Conservation (phyloP, 208 protist species). For the Leishmania major region DNA sequence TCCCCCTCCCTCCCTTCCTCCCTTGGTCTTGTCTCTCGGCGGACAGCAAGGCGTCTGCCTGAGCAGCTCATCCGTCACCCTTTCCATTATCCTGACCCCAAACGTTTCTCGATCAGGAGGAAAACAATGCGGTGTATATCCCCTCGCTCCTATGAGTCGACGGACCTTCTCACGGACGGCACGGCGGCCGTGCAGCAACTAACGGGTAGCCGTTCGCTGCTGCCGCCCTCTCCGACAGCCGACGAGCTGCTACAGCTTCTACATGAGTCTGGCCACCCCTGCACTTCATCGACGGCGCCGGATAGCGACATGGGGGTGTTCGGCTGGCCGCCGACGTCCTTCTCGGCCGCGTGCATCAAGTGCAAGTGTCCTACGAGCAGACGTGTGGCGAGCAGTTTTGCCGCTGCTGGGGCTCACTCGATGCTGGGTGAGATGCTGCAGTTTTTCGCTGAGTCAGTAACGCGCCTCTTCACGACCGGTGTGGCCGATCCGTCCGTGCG, state of each 20-base stretch:
- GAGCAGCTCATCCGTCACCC: neutral
- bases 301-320: neutral
- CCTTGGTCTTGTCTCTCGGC: neutral
- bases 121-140: conserved; percentile 18
- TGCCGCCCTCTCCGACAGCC: conserved; percentile 37
- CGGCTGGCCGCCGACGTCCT: neutral
- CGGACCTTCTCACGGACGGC: conserved; percentile 2
- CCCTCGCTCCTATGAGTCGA: conserved; percentile 1
- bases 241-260: conserved; percentile 30
- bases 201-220: conserved; percentile 29
- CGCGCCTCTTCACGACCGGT: conserved; percentile 56
- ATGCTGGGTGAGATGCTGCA: conserved; percentile 61
- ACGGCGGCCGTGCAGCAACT: conserved; percentile 32
- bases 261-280: conserved; percentile 11
- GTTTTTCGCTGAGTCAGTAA: conserved; percentile 51
- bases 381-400: conserved; percentile 60
- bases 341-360: neutral
- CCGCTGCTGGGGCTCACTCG: conserved; percentile 62
- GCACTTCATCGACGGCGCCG: neutral
- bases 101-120: neutral
- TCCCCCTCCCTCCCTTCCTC: neutral
- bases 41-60: neutral
- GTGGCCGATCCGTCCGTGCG: conserved; percentile 40
- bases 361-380: conserved; percentile 34
- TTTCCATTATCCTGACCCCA: neutral